Evolutionary conservation across 768 basidiomycete genomes (phyloP).

Genomic region (Tylopilus cervinicoccineus): DNA sequence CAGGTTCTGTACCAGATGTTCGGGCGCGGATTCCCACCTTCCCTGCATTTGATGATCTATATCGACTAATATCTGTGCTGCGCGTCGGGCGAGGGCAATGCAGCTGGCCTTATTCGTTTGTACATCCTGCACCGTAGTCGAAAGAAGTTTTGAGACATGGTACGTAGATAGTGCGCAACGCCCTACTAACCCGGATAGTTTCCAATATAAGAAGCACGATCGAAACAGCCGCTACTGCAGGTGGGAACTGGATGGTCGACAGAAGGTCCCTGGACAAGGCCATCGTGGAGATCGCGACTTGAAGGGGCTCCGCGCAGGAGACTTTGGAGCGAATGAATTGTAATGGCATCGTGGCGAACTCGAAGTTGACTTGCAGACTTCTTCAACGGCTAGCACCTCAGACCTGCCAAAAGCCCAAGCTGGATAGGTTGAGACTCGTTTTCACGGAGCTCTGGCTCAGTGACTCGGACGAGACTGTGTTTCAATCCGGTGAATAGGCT

Average conservation of each 20-base stretch:
- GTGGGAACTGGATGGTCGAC: slow-evolving; percentile 38
- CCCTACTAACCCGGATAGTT: slow-evolving; percentile 38
- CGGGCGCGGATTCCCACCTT: slow-evolving; percentile 41
- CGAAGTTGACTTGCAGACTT: background rate
- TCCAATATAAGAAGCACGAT: slow-evolving; percentile 42
- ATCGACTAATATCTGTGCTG: slow-evolving; percentile 39
- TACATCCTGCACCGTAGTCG: slow-evolving; percentile 17
- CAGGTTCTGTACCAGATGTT: slow-evolving; percentile 37
- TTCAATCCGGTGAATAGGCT: background rate
- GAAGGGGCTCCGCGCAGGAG: slow-evolving; percentile 26
- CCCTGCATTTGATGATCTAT: slow-evolving; percentile 44
- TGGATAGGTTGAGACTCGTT: too few relatives aligned
- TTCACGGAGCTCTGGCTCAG: too few relatives aligned
- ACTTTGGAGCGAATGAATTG: slow-evolving; percentile 27
- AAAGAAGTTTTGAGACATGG: background rate
- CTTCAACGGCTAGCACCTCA: background rate
- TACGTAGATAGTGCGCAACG: background rate
- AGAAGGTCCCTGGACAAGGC: slow-evolving; percentile 30
- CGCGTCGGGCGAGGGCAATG: slow-evolving; percentile 37
- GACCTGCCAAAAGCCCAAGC: too few relatives aligned
- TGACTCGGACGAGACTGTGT: too few relatives aligned
- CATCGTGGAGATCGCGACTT: slow-evolving; percentile 28
- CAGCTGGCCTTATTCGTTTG: slow-evolving; percentile 40
- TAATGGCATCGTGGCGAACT: slow-evolving; percentile 23
- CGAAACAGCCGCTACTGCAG: slow-evolving; percentile 38